Base-by-base conservation (phyloP, 441 rosid species). In the Pelargonium cotyledonis region DNA sequence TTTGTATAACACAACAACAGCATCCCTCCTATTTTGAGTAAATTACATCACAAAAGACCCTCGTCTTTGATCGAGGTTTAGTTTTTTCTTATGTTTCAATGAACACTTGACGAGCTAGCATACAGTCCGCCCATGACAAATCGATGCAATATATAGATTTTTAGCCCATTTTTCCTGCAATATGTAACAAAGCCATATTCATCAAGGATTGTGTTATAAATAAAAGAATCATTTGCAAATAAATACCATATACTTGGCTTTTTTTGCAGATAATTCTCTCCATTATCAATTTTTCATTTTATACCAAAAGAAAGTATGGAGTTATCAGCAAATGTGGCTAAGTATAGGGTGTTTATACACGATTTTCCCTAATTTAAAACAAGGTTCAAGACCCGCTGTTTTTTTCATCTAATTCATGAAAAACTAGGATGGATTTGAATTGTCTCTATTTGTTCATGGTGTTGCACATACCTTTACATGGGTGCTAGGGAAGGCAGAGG, bases 401-500 rank as follows among this genome's bases (percentile, higher is more conserved):
- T 15, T 47, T 9, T n/a, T 47, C 8, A 10, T 47, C 53, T 47
- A 10, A 47, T 47, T 11, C n/a, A 10, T 9, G 8, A 35, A 47
- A n/a, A 47, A 47, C 53, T 47, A n/a, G 3, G n/a, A 47, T 47
- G 53, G 53, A 4, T 35, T 35, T 47, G 53, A n/a, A 10, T 53
- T 4, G 60, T 53, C 19, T 6, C 8, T 15, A n/a, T n/a, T 15
- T 18, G 9, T 4, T 16, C 19, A 35, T 12, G 15, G 16, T 11
- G 18, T 4, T 15, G 18, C 18, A 53, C 60, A 1, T 53, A 53
- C 60, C 60, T 53, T 53, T 14, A 53, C 60, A 53, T 53, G 60
- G 60, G 60, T 53, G 21, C 60, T 53, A n/a, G 60, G 60, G 60
- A 53, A 53, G 18, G 60, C 60, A 15, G 60, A 5, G 60, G 60